Evolutionary conservation across 352 stramenopile genomes (phyloP).

Genomic region (Globisporangium orthogonon): DNA sequence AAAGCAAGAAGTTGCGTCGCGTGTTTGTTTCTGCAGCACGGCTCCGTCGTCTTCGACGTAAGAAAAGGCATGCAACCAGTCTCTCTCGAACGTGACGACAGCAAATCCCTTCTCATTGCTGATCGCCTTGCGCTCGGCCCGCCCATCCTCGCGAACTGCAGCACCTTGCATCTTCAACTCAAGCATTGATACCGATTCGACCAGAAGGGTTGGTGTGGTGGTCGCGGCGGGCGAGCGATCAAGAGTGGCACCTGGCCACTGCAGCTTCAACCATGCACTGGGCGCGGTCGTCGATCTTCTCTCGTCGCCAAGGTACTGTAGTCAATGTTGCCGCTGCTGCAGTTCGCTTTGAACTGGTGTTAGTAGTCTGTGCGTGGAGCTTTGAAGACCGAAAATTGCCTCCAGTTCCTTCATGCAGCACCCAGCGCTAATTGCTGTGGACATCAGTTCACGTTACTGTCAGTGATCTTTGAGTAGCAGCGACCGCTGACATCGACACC

Average conservation of each 20-base stretch:
- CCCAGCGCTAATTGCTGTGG: no score
- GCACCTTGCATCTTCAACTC: neutral
- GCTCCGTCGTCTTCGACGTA: neutral
- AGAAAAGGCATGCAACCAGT: no score
- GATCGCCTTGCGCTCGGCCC: neutral
- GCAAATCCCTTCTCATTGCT: neutral
- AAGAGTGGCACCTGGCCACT: neutral
- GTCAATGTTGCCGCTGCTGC: neutral
- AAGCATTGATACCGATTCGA: neutral
- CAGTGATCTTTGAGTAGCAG: no score
- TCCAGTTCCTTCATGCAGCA: no score
- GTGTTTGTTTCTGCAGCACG: no score
- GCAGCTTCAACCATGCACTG: neutral
- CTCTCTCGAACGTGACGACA: neutral
- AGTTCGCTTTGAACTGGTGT: neutral
- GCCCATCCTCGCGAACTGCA: neutral
- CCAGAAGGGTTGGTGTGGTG: neutral
- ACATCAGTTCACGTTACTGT: neutral
- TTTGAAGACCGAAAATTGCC: no score
- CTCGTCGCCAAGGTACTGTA: neutral
- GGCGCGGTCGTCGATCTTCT: neutral
- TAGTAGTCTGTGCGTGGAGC: no score
- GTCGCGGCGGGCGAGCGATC: neutral
- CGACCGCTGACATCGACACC: no score
- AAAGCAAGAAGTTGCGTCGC: neutral